phyloP scores from a whole-genome alignment of 2,329 filamentous ascomycete species.

The Clonostachys solani region DNA sequence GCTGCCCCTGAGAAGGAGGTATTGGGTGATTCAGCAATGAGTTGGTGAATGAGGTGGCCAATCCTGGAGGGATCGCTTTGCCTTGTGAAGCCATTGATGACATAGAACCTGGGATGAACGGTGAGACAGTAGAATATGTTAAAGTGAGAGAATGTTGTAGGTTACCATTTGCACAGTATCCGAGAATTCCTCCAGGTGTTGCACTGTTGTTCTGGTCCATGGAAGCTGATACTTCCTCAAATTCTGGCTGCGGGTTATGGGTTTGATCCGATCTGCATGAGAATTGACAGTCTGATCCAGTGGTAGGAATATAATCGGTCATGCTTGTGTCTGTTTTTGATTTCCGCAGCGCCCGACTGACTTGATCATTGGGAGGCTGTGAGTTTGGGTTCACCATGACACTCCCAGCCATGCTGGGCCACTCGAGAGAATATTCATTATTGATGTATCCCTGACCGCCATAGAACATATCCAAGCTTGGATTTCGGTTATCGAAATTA shows the following conservation, averaged over 20 bases:
- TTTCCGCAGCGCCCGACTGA: slow-evolving; percentile 5
- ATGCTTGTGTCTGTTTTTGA: slow-evolving; percentile 34
- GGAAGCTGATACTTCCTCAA: slow-evolving; percentile 2
- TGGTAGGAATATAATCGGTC: slow-evolving; percentile 28
- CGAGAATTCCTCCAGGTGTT: slow-evolving; percentile 10
- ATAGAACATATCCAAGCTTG: too few species aligned
- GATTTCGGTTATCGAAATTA: neutral
- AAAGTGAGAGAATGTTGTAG: slow-evolving; percentile 2
- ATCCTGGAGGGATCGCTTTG: slow-evolving; percentile 18
- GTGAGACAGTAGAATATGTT: slow-evolving; percentile 10
- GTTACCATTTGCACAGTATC: neutral
- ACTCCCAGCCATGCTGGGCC: neutral
- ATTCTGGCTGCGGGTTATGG: neutral
- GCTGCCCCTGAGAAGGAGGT: slow-evolving; percentile 25
- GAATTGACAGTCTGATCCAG: neutral
- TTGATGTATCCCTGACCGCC: neutral
- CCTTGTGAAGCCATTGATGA: slow-evolving; percentile 11
- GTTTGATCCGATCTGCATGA: neutral
- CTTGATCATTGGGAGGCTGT: neutral
- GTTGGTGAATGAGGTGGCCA: slow-evolving; percentile 37
- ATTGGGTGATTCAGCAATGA: slow-evolving; percentile 42
- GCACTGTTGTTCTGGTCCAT: slow-evolving; percentile 40
- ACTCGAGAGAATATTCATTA: neutral
- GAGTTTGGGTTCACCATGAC: neutral
- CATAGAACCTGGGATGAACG: slow-evolving; percentile 4